Conservation (phyloP, 2,329 filamentous ascomycete species). For the Drechmeria coniospora region DNA sequence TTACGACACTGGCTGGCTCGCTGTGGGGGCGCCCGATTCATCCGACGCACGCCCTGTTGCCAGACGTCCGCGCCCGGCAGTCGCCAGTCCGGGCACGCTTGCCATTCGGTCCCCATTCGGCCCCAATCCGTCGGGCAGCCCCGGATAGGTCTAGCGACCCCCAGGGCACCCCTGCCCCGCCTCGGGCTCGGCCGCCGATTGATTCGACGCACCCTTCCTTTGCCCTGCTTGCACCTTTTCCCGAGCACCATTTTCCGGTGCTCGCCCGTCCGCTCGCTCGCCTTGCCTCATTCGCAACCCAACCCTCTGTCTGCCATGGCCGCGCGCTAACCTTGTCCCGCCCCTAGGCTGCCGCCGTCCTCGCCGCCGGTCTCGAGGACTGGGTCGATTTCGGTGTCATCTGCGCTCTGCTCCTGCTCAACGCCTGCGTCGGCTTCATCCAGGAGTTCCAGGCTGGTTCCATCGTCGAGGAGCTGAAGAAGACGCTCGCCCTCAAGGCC, state of each 20-base stretch:
- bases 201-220: no score
- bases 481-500: slow-evolving; percentile 77
- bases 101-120: background rate
- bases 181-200: no score
- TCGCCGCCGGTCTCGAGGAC: slow-evolving; percentile 70
- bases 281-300: background rate
- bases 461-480: slow-evolving; percentile 82
- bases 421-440: slow-evolving; percentile 72
- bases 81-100: background rate
- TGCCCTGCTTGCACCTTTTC: no score
- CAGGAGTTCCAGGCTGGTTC: slow-evolving; percentile 84
- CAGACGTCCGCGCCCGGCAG: background rate
- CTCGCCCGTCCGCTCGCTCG: background rate
- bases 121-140: no score
- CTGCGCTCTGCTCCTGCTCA: slow-evolving; percentile 66
- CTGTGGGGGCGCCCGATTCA: slow-evolving; percentile 12
- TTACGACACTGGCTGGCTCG: slow-evolving; percentile 9
- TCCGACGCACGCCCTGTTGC: slow-evolving; percentile 5
- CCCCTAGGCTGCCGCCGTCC: slow-evolving; percentile 51
- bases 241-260: no score
- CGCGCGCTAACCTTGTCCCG: slow-evolving; percentile 11
- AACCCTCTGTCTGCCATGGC: no score
- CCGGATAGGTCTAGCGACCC: no score
- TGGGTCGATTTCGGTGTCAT: slow-evolving; percentile 95
- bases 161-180: no score